Percentiles rank a stretch among this genome's conserved stretches.
Evolutionary conservation across 345 rosid genomes (phyloP).

Genomic region (Syzygium oleosum): DNA sequence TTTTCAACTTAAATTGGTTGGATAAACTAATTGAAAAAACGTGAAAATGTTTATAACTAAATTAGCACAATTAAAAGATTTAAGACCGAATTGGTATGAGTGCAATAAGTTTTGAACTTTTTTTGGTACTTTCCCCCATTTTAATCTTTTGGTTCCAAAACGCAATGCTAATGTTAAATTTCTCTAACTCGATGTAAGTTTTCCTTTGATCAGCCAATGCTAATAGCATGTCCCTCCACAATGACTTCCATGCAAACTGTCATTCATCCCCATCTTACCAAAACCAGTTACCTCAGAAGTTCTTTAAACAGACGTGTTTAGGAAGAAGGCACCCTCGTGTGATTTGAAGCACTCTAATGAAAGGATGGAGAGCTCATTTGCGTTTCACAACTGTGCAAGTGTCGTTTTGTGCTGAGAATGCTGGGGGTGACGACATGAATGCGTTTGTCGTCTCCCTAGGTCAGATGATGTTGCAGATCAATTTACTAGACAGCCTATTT

Average conservation of each 20-base stretch:
- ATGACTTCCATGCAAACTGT: too few relatives aligned
- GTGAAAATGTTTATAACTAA: too few relatives aligned
- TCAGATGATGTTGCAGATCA: background rate
- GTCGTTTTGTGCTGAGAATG: background rate
- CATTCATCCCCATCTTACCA: background rate
- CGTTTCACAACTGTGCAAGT: background rate
- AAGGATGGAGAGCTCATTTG: background rate
- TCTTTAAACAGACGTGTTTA: background rate
- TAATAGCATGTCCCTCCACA: too few relatives aligned
- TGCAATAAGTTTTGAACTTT: too few relatives aligned
- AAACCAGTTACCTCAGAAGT: background rate
- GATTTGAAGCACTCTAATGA: background rate
- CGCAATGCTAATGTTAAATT: background rate
- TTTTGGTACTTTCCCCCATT: too few relatives aligned
- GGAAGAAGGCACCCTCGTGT: too few relatives aligned
- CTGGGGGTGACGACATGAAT: background rate
- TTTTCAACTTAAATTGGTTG: too few relatives aligned
- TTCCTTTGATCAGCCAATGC: background rate
- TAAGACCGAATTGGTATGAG: too few relatives aligned
- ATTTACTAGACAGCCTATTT: background rate
- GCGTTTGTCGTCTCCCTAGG: background rate
- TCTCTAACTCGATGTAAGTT: background rate
- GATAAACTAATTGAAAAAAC: too few relatives aligned
- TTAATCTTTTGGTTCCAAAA: background rate
- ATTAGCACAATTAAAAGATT: too few relatives aligned